Evolutionary conservation across 805 yeast genomes (phyloP).

Genomic region (Scheffersomyces amazonensis): DNA sequence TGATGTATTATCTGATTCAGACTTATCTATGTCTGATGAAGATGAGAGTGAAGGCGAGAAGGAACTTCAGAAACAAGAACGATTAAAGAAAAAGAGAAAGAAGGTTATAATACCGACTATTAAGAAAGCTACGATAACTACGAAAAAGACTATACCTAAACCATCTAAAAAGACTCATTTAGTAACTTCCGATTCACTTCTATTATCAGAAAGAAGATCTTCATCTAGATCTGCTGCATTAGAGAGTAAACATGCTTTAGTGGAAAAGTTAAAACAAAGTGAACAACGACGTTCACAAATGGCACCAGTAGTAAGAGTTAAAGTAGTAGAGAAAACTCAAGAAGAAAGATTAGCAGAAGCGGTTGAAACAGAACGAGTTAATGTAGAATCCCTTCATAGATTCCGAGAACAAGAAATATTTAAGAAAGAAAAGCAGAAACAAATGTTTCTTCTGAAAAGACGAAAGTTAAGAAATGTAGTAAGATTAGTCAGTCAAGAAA

Average conservation of each 20-base stretch:
- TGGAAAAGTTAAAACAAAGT: conserved; percentile 64
- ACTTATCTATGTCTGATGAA: conserved; percentile 45
- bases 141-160: conserved; percentile 34
- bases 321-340: conserved; percentile 57
- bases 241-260: conserved; percentile 72
- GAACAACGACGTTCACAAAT: conserved; percentile 56
- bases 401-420: conserved; percentile 84
- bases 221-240: conserved; percentile 78
- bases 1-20: conserved; percentile 57
- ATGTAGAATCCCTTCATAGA: conserved; percentile 66
- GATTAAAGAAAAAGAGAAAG: conserved; percentile 27
- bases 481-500: conserved; percentile 47
- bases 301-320: conserved; percentile 37
- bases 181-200: conserved; percentile 47
- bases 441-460: conserved; percentile 64
- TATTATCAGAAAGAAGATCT: conserved; percentile 57
- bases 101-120: conserved; percentile 26
- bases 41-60: conserved; percentile 72
- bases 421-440: conserved; percentile 74
- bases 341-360: conserved; percentile 82
- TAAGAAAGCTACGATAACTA: conserved; percentile 23
- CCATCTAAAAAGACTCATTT: conserved; percentile 10
- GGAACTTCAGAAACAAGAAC: conserved; percentile 50
- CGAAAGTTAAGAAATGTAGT: conserved; percentile 58
- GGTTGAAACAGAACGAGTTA: conserved; percentile 75